Conservation (phyloP, 352 stramenopile species). For the Blastocystis sp. region DNA sequence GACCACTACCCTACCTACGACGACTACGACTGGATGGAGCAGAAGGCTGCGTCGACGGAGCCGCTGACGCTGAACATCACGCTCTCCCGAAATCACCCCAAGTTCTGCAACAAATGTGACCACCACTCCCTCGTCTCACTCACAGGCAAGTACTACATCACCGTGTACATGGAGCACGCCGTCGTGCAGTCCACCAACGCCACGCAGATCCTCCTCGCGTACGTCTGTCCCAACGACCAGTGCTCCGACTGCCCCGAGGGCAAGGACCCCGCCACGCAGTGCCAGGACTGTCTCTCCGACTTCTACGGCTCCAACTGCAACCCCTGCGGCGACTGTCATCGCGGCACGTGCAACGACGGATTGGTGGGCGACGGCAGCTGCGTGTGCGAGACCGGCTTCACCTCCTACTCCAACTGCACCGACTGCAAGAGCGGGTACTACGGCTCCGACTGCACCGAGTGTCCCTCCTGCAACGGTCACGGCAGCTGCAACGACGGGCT, state of each 20-base stretch:
- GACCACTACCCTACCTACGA: conserved; percentile 8
- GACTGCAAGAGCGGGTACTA: conserved; percentile 82
- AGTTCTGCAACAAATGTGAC: conserved; percentile 54
- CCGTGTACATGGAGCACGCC: neutral
- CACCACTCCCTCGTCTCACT: conserved; percentile 1
- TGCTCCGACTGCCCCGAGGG: conserved; percentile 80
- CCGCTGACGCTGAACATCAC: conserved; percentile 40
- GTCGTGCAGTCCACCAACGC: neutral
- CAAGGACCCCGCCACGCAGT: conserved; percentile 81
- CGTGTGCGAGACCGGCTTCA: conserved; percentile 83
- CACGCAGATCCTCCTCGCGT: neutral
- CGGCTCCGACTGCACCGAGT: conserved; percentile 82
- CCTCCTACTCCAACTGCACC: conserved; percentile 81
- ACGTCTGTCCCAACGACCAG: conserved; percentile 9
- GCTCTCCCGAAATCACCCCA: conserved; percentile 44
- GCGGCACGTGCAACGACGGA: conserved; percentile 83
- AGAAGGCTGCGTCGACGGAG: neutral
- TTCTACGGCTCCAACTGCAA: conserved; percentile 82
- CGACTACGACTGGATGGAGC: conserved; percentile 27
- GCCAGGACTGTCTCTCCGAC: conserved; percentile 83
- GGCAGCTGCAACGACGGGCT: conserved; percentile 83
- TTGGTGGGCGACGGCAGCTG: conserved; percentile 82
- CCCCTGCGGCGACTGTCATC: conserved; percentile 83
- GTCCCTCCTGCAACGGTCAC: conserved; percentile 84
- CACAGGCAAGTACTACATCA: conserved; percentile 38